These are phyloP conservation scores for Botryotinia narcissicola DNA, from an alignment of 2,329 filamentous ascomycete genomes.

Conservation along the genomic window DNA sequence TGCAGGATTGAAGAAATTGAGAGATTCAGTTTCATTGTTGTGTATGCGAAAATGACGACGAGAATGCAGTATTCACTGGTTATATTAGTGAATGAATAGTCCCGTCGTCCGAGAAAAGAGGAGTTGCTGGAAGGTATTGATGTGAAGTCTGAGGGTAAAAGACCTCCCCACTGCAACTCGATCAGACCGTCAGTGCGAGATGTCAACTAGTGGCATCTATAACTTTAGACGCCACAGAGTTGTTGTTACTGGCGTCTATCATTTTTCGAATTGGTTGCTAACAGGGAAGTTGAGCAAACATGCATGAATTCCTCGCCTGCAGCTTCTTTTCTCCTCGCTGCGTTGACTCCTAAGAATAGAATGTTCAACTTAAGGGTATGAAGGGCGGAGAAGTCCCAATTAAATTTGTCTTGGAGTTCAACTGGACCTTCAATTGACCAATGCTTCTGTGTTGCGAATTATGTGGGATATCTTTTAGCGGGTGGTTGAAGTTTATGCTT, in stretches of 20 bases:
- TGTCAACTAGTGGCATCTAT: constrained; percentile 2
- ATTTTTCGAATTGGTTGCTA: background rate
- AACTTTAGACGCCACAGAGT: background rate
- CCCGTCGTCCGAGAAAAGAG: background rate
- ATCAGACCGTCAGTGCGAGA: constrained; percentile 7
- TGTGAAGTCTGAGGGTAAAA: background rate
- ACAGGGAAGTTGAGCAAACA: background rate
- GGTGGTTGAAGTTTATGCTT: background rate
- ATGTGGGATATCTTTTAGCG: background rate
- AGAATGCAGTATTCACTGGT: background rate
- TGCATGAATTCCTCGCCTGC: constrained; percentile 8
- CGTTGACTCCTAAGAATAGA: constrained; percentile 9
- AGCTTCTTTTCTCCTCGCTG: background rate
- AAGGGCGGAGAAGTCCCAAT: background rate
- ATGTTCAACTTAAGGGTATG: background rate
- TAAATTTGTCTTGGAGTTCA: background rate
- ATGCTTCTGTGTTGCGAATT: constrained; percentile 6
- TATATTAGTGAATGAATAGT: background rate
- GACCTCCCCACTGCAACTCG: background rate
- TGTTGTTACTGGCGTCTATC: background rate
- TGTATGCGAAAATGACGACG: background rate
- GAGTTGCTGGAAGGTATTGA: background rate
- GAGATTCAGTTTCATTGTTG: background rate
- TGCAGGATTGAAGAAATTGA: background rate
- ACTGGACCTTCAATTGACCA: background rate